Base-by-base conservation (phyloP, 2,329 filamentous ascomycete genomes). In the Rhynchosporium secalis region DNA sequence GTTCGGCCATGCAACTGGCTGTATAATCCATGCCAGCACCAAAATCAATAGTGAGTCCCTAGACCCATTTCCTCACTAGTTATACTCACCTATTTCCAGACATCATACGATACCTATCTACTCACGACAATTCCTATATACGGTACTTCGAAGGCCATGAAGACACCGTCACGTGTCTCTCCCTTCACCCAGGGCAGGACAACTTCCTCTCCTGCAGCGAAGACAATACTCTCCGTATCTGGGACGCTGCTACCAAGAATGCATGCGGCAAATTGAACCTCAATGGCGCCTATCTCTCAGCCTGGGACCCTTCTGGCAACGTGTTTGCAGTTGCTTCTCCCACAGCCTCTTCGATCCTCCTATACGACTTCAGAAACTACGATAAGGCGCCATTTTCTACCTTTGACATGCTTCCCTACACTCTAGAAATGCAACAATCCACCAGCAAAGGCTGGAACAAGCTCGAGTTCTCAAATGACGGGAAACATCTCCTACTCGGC, bases 81-180 rank as follows among this genome's bases (percentile, higher is more conserved):
- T 46, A 48, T 26, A 10, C 58, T 63, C 54, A 67, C 45, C 38
- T 28, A 38, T 31, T 38, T 38, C 26, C 49, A 88, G 89, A 94
- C 79, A 92, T 86, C 71, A 96, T 90, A 68, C 88, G 87, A 74
- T 97, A 90, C 78, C 89, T 92, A 65, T 96, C 86, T 61, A 96
- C 89, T 12, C 95, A 99, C 76, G 95, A 98, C 76, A 97, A 98
- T 78, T 90, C 89, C 63, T 99, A 96, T 76, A 90, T 98, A 65
- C 90, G 95, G 66, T 99, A 99, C 77, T 99, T 98, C 75, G 88
- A 91, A 65, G 95, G 94, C 56, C 95, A 99, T 76, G 89, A 90
- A 47, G 88, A 85, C 63, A 82, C 87, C 60, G 95, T 99, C 41
- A 98, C 94, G 20, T 89, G 84, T 64, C 83, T 99, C 33, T 81